Percentiles rank a stretch among this genome's conserved stretches.
Conservation (phyloP, 495 filamentous ascomycete species). For the Penicillium goetzii region DNA sequence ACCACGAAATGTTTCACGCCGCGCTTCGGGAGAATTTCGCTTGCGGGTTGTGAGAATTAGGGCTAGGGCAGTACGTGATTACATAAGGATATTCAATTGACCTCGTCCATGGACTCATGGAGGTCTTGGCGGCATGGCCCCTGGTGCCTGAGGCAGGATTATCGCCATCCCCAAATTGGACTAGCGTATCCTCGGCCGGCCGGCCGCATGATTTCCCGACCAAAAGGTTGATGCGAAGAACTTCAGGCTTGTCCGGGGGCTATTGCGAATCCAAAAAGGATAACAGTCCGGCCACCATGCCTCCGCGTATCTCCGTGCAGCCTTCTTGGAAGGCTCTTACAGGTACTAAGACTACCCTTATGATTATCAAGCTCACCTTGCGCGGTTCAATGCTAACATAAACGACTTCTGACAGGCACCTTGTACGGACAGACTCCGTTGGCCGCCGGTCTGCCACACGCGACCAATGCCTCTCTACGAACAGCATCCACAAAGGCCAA, state of each 20-base stretch:
- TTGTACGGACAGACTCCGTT: constrained; percentile 37
- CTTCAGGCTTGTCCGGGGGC: constrained; percentile 25
- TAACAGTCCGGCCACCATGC: constrained; percentile 56
- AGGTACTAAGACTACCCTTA: constrained; percentile 47
- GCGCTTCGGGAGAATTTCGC: constrained; percentile 45
- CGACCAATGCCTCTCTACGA: constrained; percentile 39
- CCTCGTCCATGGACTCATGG: too few species aligned
- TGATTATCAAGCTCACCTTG: background rate
- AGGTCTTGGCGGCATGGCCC: background rate
- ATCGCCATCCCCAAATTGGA: constrained; percentile 16
- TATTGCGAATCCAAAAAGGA: constrained; percentile 7
- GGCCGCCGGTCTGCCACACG: constrained; percentile 35
- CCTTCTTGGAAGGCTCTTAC: constrained; percentile 65
- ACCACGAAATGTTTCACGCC: constrained; percentile 37
- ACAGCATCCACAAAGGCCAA: constrained; percentile 44
- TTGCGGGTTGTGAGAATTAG: constrained; percentile 49
- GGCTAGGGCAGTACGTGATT: constrained; percentile 39
- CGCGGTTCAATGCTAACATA: constrained; percentile 11
- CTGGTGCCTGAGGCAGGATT: constrained; percentile 21
- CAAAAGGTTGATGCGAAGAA: constrained; percentile 35
- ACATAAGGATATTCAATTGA: constrained; percentile 3
- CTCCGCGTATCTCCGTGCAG: constrained; percentile 69
- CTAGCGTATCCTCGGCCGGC: constrained; percentile 31
- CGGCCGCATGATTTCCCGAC: constrained; percentile 41
- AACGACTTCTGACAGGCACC: constrained; percentile 32